Evolutionary conservation across 441 rosid species (phyloP).

Genomic region (Bocquillonia castaneifolia): DNA sequence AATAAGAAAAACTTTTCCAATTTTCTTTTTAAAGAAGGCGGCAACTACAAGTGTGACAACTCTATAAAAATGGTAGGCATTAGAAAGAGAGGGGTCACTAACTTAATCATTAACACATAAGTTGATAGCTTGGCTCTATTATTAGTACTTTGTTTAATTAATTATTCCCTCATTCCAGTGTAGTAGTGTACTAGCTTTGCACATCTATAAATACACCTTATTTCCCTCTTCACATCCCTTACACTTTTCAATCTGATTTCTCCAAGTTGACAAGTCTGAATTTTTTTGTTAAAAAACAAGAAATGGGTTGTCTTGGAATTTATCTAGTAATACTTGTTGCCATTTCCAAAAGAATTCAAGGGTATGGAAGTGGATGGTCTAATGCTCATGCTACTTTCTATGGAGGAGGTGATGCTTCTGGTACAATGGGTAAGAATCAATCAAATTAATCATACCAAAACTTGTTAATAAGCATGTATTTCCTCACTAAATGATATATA

Average conservation of each 20-base stretch:
- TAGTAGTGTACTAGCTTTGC: not conserved
- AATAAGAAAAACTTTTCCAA: not conserved
- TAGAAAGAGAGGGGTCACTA: constrained; percentile 6
- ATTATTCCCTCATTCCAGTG: not conserved
- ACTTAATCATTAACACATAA: not conserved
- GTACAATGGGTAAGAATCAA: constrained; percentile 57
- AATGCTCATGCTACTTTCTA: constrained; percentile 66
- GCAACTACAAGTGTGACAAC: constrained; percentile 7
- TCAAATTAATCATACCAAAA: not conserved
- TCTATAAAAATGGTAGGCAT: constrained; percentile 6
- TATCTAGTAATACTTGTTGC: constrained; percentile 27
- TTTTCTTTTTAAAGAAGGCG: not conserved
- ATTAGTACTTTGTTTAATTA: not conserved
- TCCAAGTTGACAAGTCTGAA: constrained; percentile 3
- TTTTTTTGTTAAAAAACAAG: constrained; percentile 13
- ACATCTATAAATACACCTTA: constrained; percentile 27
- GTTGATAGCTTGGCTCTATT: not conserved
- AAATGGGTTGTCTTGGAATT: constrained; percentile 37
- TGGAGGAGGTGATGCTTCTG: constrained; percentile 62
- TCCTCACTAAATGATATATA: too few species aligned
- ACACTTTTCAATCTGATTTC: constrained; percentile 9
- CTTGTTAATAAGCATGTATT: not conserved
- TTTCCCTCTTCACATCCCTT: not conserved
- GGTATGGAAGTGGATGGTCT: constrained; percentile 41
- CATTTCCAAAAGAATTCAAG: constrained; percentile 33